These are phyloP conservation scores for Hsuehochloa calcarea DNA, from an alignment of 176 grass and related monocot species.

Conservation along the genomic window DNA sequence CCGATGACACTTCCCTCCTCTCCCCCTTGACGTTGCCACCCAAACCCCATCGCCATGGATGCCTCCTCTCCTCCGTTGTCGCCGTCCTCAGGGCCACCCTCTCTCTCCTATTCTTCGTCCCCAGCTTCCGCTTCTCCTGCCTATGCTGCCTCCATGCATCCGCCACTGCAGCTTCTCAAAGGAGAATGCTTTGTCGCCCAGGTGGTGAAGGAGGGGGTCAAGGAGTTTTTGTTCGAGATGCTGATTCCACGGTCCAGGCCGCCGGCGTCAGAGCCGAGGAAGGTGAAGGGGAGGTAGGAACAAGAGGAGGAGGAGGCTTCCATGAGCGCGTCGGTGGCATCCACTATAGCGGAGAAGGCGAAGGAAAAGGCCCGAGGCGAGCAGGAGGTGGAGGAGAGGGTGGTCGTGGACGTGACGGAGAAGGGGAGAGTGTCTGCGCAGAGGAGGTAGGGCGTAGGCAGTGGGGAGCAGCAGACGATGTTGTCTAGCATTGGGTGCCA, in stretches of 20 bases:
- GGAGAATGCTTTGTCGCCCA: slow-evolving; percentile 18
- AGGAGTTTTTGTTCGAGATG: slow-evolving; percentile 58
- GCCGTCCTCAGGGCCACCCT: too few species aligned
- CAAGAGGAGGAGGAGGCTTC: background rate
- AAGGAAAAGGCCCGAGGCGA: background rate
- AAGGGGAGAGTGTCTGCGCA: slow-evolving; percentile 14
- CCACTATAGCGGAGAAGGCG: background rate
- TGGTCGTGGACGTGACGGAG: too few species aligned
- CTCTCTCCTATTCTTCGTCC: too few species aligned
- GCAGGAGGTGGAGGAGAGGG: slow-evolving; percentile 2
- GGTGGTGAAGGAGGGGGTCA: slow-evolving; percentile 51
- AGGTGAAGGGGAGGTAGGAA: background rate
- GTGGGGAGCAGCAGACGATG: background rate
- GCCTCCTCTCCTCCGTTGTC: too few species aligned
- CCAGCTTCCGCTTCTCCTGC: too few species aligned
- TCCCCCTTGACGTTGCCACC: too few species aligned
- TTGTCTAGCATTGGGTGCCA: slow-evolving; percentile 45
- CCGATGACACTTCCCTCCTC: too few species aligned
- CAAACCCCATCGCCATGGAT: too few species aligned
- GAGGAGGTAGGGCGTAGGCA: background rate
- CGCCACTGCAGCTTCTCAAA: background rate
- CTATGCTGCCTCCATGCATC: too few species aligned
- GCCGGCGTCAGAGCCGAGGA: slow-evolving; percentile 3
- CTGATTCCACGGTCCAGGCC: background rate
- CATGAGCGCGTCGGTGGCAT: slow-evolving; percentile 15